Percentiles rank a stretch among this genome's conserved stretches.
Conservation (phyloP, 1,139 yeast species). For the Sugiyamaella castrensis region DNA sequence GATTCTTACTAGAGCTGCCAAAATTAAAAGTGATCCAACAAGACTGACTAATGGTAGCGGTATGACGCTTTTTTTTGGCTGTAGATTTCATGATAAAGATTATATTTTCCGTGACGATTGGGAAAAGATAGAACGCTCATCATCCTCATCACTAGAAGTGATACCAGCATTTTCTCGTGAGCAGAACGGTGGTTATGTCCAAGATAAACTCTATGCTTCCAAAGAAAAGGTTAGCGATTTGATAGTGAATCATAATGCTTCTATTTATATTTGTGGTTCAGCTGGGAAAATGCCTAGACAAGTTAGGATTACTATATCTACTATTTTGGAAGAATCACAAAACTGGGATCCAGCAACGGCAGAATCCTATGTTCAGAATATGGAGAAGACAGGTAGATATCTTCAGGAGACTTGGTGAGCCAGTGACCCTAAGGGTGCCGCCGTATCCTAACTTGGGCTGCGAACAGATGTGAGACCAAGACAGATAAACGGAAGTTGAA, state of each 20-base stretch:
- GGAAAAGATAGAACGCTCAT: constrained; percentile 36
- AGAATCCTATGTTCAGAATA: constrained; percentile 46
- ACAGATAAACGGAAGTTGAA: too few relatives aligned
- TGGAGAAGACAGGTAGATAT: constrained; percentile 70
- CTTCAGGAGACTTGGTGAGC: constrained; percentile 90
- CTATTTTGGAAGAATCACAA: constrained; percentile 47
- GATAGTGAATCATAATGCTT: constrained; percentile 54
- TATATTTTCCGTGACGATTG: constrained; percentile 60
- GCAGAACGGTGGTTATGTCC: constrained; percentile 63
- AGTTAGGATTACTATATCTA: constrained; percentile 72
- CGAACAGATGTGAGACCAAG: too few relatives aligned
- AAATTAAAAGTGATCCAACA: too few relatives aligned
- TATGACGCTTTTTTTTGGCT: constrained; percentile 64
- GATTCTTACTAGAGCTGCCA: constrained; percentile 37
- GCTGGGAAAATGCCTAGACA: constrained; percentile 95
- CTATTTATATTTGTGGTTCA: constrained; percentile 82
- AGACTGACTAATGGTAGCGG: background rate
- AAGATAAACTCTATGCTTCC: constrained; percentile 58
- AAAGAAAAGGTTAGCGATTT: constrained; percentile 49
- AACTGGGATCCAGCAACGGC: constrained; percentile 49
- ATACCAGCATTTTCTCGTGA: constrained; percentile 56
- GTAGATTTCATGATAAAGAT: constrained; percentile 65
- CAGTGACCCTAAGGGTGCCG: background rate
- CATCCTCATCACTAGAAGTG: constrained; percentile 33
- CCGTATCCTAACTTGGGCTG: too few relatives aligned